Evolutionary conservation across 305 asterid genomes (phyloP), one percentile per base, ranked within the genome.

Genomic region (Fraxinus platypoda): DNA sequence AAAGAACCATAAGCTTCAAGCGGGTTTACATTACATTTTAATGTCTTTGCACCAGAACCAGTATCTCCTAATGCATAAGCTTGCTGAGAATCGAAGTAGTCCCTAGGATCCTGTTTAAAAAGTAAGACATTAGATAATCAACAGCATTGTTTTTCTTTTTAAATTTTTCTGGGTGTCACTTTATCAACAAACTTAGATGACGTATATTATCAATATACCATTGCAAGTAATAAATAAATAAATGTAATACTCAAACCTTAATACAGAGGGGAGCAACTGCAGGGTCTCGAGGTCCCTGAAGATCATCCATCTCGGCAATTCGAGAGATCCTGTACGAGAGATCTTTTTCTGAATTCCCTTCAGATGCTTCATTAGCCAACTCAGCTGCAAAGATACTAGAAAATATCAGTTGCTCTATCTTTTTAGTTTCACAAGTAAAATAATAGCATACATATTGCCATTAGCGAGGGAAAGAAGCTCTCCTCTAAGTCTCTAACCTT

Each of bases 21-120:
- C 9, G 97, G 78, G 84, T 92, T 89, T 86, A 89, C 91, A 66
- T 85, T 91, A 85, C 87, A 87, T 81, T 90, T 91, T 77, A 88
- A 78, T 49, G 84, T 86, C 82, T 87, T 86, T 79, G 87, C 88
- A 79, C 91, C 92, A 80, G 92, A 85, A 84, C 76, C 93, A 21
- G 93, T 57, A 83, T 92, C 99, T 49, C 95, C 97, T 81, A 89
- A 81, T 79, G 98, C 92, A 92, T 92, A 94, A 76, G 93, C 93
- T 82, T 97, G 97, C 85, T 94, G 98, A 88, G 97, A 93, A 87
- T 97, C 96, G 80, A 97, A 97, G 90, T 97, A 97, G 87, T 97
- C 99, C 77, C 97, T 91, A 7, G 98, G 98, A 92, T 97, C 99
- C 99, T 97, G 92, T 85, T 83, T 81, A 78, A 71, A 74, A 86